Base-by-base conservation (phyloP, 2,329 filamentous ascomycete species). In the Phoma sp. region DNA sequence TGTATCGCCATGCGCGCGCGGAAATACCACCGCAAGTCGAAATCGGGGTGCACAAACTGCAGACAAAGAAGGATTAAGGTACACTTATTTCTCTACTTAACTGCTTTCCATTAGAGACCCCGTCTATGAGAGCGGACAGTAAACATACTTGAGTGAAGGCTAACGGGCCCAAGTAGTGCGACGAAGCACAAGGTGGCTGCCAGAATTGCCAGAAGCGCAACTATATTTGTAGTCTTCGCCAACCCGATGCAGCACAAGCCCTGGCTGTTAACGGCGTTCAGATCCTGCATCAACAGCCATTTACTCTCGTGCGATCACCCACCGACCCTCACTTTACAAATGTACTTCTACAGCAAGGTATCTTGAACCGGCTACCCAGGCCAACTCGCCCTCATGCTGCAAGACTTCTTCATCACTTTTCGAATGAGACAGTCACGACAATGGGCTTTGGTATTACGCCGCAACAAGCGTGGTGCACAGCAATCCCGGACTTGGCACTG, bases 401-500 rank as follows among this genome's bases (percentile, higher is more conserved):
- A 20, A 34, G 53, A 5, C 57, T 73, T 17, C 30, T 73, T 12
- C 51, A 63, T 34, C 64, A 72, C 34, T 73, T 69, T 33, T 54
- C 55, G 1, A 42, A 11, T 7, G 46, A 46, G 7, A 71, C 69
- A 2, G 61, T 62, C 30, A 21, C 49, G 2, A 66, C 68, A n/a
- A 54, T 68, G 29, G 46, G 61, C 2, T 56, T 48, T 17, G 57
- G 60, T 28, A 33, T 18, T 12, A 20, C 25, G 28, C 18, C 56
- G 15, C 59, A 61, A 38, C 47, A 47, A 4, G 60, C 60, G 23
- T 72, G 65, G 67, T 62, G 56, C 17, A 38, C 49, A n/a, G 52
- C 53, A 18, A 56, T 77, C 25, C 66, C 67, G 40, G 53, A 61
- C 32, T 47, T 78, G 14, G 74, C 74, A 3, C 66, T 69, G 20